A percentile compares a stretch with the other conserved stretches of the same genome.
Conservation (phyloP, 495 filamentous ascomycete species). For the Aspergillus steynii region DNA sequence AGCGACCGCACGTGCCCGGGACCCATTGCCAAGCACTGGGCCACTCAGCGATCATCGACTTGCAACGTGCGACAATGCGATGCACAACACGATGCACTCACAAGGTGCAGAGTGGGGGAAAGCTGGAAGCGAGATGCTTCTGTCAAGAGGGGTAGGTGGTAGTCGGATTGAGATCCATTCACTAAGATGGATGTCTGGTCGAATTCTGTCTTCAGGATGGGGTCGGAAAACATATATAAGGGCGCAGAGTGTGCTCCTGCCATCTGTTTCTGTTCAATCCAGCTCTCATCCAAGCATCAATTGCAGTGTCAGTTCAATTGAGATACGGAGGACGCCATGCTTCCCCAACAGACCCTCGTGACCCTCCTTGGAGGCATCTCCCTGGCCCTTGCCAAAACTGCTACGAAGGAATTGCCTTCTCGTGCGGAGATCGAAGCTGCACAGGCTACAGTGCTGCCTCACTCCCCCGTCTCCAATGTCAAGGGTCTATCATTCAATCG, state of each 20-base stretch:
- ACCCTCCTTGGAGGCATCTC: constrained; percentile 27
- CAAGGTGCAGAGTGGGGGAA: neutral
- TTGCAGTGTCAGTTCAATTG: too few species aligned
- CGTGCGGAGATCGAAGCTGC: constrained; percentile 30
- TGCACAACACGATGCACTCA: neutral
- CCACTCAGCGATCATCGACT: neutral
- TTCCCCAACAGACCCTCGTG: constrained; percentile 18
- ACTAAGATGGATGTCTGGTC: too few species aligned
- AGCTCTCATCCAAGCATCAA: neutral
- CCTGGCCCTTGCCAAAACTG: constrained; percentile 28
- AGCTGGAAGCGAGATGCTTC: neutral
- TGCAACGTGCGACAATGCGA: neutral
- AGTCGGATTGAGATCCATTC: too few species aligned
- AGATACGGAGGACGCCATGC: constrained; percentile 10
- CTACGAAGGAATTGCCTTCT: constrained; percentile 28
- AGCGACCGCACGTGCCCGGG: neutral
- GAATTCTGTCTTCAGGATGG: too few species aligned
- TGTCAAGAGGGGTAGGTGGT: neutral
- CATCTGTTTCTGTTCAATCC: neutral
- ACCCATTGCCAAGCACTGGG: neutral
- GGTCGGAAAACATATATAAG: too few species aligned
- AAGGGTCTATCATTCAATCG: constrained; percentile 65
- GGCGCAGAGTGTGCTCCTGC: too few species aligned
- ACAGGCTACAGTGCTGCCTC: constrained; percentile 30
- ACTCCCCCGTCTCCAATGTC: constrained; percentile 57